Evolutionary conservation across 805 yeast genomes (phyloP), one percentile per base, ranked within the genome.

Genomic region (Candida xyloterini): DNA sequence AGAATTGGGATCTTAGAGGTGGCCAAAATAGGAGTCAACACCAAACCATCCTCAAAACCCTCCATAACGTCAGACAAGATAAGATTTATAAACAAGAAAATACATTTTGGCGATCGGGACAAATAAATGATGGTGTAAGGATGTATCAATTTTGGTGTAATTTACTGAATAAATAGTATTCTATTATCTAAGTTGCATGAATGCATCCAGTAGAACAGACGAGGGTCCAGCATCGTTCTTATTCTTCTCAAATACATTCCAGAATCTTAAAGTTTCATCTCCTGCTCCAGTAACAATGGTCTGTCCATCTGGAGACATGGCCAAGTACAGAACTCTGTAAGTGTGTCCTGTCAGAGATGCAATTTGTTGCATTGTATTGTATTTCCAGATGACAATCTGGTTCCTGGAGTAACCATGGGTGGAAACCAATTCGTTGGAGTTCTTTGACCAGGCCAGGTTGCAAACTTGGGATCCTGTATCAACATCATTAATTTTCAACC

Each of bases 201-300:
- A 84, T 1, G 93, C 85, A 64, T 81, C 87, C 34, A 83, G 64
- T 31, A 85, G 62, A 10, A 79, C 83, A 14, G 85, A 76, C 15
- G 82, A 73, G 16, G 80, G 79, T 10, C 75, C 75, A 27, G 66
- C 68, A 41, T 77, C 81, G 35, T 67, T 66, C 51, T 76, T 80
- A 43, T 73, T 78, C 59, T 83, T 86, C 44, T 87, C 95, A 66
- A 90, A 93, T 1, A 90, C 84, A 52, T 88, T 89, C 99, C 99
- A 93, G 59, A 93, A 87, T 48, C 99, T 64, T 41, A 93, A 67
- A 0, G 99, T 93, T 62, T 93, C 99, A 64, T 93, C 99, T 4
- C 98, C 99, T 1, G 99, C 97, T 2, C 99, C 99, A 0, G 99
- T 90, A 2, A 91, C 99, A 10, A 93, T 84, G 0, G 97, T 89